Evolutionary conservation across 495 filamentous ascomycete species (phyloP).

Genomic region (Penicillium argentinense): DNA sequence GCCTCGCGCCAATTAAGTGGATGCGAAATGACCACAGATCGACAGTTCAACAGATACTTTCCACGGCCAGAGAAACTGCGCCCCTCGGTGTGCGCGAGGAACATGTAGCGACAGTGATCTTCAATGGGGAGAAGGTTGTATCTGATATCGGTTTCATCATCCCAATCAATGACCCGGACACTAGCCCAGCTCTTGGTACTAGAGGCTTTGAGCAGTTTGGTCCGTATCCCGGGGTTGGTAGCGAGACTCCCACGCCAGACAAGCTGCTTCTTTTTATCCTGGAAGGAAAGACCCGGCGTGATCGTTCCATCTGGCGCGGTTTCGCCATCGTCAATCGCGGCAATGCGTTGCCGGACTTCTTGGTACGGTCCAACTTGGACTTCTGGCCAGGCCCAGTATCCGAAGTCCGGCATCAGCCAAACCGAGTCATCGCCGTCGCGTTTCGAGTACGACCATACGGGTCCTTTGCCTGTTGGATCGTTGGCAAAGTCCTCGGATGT

Average conservation of each 20-base stretch:
- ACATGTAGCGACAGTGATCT: slow-evolving; percentile 63
- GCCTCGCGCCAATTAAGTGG: slow-evolving; percentile 40
- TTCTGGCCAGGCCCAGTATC: slow-evolving; percentile 73
- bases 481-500: slow-evolving; percentile 48
- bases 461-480: slow-evolving; percentile 20
- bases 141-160: slow-evolving; percentile 32
- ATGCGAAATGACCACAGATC: slow-evolving; percentile 54
- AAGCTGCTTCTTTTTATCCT: slow-evolving; percentile 60
- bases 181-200: slow-evolving; percentile 52
- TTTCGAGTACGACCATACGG: slow-evolving; percentile 56
- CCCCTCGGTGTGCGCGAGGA: slow-evolving; percentile 59
- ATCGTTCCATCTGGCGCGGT: slow-evolving; percentile 12
- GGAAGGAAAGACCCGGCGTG: slow-evolving; percentile 24
- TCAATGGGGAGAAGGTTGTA: slow-evolving; percentile 47
- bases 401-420: slow-evolving; percentile 81
- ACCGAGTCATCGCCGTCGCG: slow-evolving; percentile 40
- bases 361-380: slow-evolving; percentile 58
- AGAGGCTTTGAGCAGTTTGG: slow-evolving; percentile 45
- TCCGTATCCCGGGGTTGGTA: slow-evolving; percentile 39
- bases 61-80: slow-evolving; percentile 56
- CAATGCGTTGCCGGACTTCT: slow-evolving; percentile 46
- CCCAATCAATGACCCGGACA: slow-evolving; percentile 51
- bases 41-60: slow-evolving; percentile 62
- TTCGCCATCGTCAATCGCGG: slow-evolving; percentile 34
- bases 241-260: slow-evolving; percentile 65